Base-by-base conservation (phyloP, 108 stramenopile species). In the Nitzschia inconspicua region DNA sequence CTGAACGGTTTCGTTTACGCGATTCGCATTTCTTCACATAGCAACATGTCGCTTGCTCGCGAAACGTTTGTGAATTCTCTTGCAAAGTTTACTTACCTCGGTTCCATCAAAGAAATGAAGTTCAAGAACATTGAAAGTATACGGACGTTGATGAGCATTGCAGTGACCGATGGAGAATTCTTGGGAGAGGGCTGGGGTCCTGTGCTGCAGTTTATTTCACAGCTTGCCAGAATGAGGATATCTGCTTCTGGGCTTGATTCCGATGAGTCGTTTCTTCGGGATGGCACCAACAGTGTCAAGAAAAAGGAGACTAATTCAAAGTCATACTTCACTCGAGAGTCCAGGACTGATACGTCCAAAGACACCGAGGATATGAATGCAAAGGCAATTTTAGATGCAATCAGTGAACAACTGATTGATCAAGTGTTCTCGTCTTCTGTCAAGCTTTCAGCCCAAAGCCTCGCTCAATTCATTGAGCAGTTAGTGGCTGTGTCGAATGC, bases 11-110 rank as follows among this genome's bases (percentile, higher is more conserved):
- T 95, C 65, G 83, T 86, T 0, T 95, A 90, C 60, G 79, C 93
- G 0, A 78, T 95, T 46, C 54, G 90, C 29, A 72, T 91, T 23
- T 79, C 90, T 1, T 68, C 88, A 30, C 88, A 86, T 47, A 84
- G 80, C 63, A 66, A 72, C 16, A 89, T 90, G 83, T 76, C 85
- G 4, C 61, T 93, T 24, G 97, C 97, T 22, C 75, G 98, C 18
- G 90, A 97, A 47, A 95, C 98, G 10, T 95, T 97, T 66, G 79
- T 98, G 26, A 95, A 94, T 52, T 89, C 97, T 29, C 74, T 99
- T 6, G 87, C 88, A 29, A 96, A 96, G 66, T 98, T 97, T 62
- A 98, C 99, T 5, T 78, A 83, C 25, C 72, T 95, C 7, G 93
- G 93, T 8, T 90, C 88, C 7, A 77, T 91, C 36, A 91, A 91